Evolutionary conservation across 2,329 filamentous ascomycete genomes (phyloP).

Genomic region (Aspergillus sp.): DNA sequence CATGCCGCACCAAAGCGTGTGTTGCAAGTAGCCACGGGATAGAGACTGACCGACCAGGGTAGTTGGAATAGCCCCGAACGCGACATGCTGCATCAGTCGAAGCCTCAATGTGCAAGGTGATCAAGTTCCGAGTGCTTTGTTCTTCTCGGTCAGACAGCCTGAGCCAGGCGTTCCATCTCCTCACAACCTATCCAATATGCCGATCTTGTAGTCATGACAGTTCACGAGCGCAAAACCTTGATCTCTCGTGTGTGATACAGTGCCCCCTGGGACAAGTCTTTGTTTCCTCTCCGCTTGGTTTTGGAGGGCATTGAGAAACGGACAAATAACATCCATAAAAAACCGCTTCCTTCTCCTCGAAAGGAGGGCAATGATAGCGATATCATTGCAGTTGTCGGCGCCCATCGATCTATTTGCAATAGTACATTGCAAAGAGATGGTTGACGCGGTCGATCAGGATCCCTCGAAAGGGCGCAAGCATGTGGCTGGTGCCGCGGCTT

Average conservation of each 20-base stretch:
- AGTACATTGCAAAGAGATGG: conserved; percentile 57
- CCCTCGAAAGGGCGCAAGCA: conserved; percentile 47
- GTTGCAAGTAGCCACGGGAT: not conserved
- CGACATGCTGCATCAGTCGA: conserved; percentile 8
- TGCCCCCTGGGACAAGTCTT: conserved; percentile 92
- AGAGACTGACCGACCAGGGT: conserved; percentile 16
- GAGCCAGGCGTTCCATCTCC: conserved; percentile 21
- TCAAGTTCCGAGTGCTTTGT: conserved; percentile 4
- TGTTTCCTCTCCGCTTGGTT: conserved; percentile 70
- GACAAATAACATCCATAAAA: conserved; percentile 95
- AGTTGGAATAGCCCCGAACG: conserved; percentile 13
- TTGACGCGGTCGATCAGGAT: conserved; percentile 66
- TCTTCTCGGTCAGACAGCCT: conserved; percentile 11
- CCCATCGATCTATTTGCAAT: conserved; percentile 55
- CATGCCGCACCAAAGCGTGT: not conserved
- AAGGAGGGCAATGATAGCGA: conserved; percentile 30
- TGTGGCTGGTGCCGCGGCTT: conserved; percentile 54
- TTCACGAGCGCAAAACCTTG: conserved; percentile 15
- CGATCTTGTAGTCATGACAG: conserved; percentile 13
- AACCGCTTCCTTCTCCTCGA: conserved; percentile 64
- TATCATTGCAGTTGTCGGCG: conserved; percentile 48
- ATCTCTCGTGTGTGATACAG: conserved; percentile 76
- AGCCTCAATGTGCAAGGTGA: conserved; percentile 11
- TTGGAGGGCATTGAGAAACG: conserved; percentile 69
- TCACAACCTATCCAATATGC: conserved; percentile 23